Base-by-base conservation (phyloP, 2,329 filamentous ascomycete genomes). In the Ophiocordyceps sinensis region DNA sequence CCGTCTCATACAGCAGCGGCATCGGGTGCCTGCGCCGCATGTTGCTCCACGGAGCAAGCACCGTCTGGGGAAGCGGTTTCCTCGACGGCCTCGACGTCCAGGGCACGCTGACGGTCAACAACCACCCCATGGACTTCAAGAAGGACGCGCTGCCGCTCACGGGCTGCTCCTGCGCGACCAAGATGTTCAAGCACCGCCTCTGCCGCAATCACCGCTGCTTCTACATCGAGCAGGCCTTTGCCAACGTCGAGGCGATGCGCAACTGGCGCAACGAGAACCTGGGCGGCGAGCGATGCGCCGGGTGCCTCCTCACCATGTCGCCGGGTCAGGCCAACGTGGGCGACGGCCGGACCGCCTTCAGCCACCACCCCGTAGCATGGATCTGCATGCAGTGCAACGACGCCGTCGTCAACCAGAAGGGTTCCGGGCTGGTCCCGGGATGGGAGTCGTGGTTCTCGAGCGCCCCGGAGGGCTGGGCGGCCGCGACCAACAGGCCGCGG, bases 151-250 rank as follows among this genome's bases (percentile, higher is more conserved):
- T 13, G 3, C 48, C 52, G 3, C 32, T 56, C 2, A 65, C 62
- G 10, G 64, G 64, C 1, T 67, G 64, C 46, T 28, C 46, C 5
- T 67, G 64, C 47, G 57, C 46, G 4, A 37, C 44, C 28, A 66
- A 64, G 43, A 40, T 66, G 2, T 38, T 63, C 14, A 46, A 41
- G 12, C 47, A 50, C 4, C 47, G 47, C 3, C 47, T 66, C 5
- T 67, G 64, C 51, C 47, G 36, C 28, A 47, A 51, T 15, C 64
- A 67, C 45, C 56, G 64, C 0, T 40, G 57, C 7, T 39, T 50
- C 28, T 54, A 57, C 42, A 45, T 53, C 28, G 34, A 53, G 14
- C 35, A 51, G 23, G 36, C 55, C 30, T 40, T 58, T 28, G 21
- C 41, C 2, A 50, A 51, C 17, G 45, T 48, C n/a, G 38, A 35